Evolutionary conservation across 2,329 filamentous ascomycete genomes (phyloP), one percentile per base, ranked within the genome.

Genomic region (Venturia effusa): DNA sequence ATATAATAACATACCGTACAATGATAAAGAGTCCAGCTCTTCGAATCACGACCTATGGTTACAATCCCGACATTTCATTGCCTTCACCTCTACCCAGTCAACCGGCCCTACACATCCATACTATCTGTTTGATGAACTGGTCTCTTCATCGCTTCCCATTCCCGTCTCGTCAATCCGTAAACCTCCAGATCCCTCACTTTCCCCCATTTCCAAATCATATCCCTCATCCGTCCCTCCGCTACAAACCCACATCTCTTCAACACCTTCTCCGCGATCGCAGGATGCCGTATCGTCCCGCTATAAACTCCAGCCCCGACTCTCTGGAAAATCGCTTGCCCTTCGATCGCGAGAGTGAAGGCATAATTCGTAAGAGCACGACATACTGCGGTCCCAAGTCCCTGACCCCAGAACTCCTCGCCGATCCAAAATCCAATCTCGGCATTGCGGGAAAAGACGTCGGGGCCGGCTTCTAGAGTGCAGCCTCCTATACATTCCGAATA

Each of bases 341-440:
- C 39, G n/a, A 61, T 10, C 10, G 30, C n/a, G 19, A 45, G n/a
- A 30, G 39, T 40, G 40, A 62, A 64, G 11, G 48, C 59, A 19
- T 40, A 64, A 19, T 63, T 40, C 11, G 48, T 59, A 24, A 64
- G 37, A 40, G 59, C 63, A 22, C 27, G 32, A 22, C 39, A 40
- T 6, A 63, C 41, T 13, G n/a, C 59, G 4, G 32, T 62, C 22
- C 24, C 45, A 57, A 40, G 43, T 27, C 59, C 59, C 22, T 39
- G 22, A 8, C 60, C 60, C 59, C 59, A 62, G 22, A 45, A 64
- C 27, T 62, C 63, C 13, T 48, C 27, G 3, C 59, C 57, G 17
- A 64, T 32, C 63, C 63, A 64, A 39, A 65, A 64, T 30, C 63
- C 63, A 15, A 64, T 40, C 39, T 62, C 59, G n/a, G 60, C 63